These are phyloP conservation scores for Beauveria brongniartii DNA, from an alignment of 2,329 filamentous ascomycete species.

Conservation along the genomic window DNA sequence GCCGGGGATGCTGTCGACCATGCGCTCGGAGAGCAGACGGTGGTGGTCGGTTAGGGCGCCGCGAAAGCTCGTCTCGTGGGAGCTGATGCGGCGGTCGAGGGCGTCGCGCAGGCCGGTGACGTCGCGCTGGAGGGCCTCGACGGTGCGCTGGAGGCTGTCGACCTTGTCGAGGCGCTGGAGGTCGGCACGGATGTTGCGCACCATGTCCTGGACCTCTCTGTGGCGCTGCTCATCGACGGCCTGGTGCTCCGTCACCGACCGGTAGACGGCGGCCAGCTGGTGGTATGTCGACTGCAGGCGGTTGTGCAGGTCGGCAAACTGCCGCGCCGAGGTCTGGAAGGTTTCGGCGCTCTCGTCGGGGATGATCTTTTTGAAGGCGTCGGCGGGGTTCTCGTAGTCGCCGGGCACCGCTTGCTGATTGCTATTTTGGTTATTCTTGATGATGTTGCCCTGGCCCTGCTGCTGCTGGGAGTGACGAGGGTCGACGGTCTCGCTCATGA, in stretches of 20 bases:
- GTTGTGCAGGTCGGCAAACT: slow-evolving; percentile 80
- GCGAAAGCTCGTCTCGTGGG: slow-evolving; percentile 45
- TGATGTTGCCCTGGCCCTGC: slow-evolving; percentile 16
- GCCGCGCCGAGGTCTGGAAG: slow-evolving; percentile 44
- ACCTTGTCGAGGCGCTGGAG: slow-evolving; percentile 37
- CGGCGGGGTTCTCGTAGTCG: slow-evolving; percentile 13
- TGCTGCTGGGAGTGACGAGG: slow-evolving; percentile 18
- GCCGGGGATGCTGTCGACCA: slow-evolving; percentile 39
- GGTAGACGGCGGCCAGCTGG: slow-evolving; percentile 56
- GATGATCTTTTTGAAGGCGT: slow-evolving; percentile 32
- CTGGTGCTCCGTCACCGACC: slow-evolving; percentile 43
- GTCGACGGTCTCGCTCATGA: slow-evolving; percentile 48
- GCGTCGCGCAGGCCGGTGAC: slow-evolving; percentile 50
- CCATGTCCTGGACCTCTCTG: slow-evolving; percentile 41
- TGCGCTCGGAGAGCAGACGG: slow-evolving; percentile 38
- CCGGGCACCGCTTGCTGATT: slow-evolving; percentile 11
- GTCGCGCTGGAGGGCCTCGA: slow-evolving; percentile 40
- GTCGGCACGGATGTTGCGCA: slow-evolving; percentile 39
- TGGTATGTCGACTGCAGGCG: slow-evolving; percentile 68
- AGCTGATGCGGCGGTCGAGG: slow-evolving; percentile 39
- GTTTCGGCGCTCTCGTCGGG: slow-evolving; percentile 40
- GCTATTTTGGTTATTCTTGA: slow-evolving; percentile 20
- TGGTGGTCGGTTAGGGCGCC: slow-evolving; percentile 44
- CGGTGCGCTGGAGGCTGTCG: slow-evolving; percentile 35
- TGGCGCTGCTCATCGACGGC: slow-evolving; percentile 48